Evolutionary conservation across 306 rosid genomes (phyloP).

Genomic region (Begonia fuchsioides): DNA sequence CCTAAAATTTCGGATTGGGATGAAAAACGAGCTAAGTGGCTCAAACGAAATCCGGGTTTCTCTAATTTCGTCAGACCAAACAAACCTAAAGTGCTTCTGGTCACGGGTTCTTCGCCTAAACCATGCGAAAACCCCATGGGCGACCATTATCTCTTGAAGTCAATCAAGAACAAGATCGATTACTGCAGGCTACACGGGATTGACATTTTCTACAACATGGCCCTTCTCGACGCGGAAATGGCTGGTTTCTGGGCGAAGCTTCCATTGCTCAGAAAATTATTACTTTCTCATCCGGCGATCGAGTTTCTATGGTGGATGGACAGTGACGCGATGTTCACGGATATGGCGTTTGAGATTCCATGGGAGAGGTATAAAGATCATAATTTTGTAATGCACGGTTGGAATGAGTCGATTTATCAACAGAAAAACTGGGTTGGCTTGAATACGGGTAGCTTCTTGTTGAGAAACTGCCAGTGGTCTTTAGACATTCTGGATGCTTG

Average conservation of each 20-base stretch:
- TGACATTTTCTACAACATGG: conserved; percentile 66
- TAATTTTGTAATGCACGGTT: conserved; percentile 86
- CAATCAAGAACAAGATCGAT: conserved; percentile 73
- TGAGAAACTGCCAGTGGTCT: no score
- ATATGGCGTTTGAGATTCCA: no score
- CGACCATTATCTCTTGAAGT: conserved; percentile 59
- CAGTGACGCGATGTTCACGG: no score
- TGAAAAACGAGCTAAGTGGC: conserved; percentile 46
- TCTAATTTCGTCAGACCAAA: conserved; percentile 45
- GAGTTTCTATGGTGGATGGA: no score
- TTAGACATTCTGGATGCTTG: no score
- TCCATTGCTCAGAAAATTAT: no score
- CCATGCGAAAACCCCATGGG: no score
- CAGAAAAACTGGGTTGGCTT: conserved; percentile 70
- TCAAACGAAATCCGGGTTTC: conserved; percentile 31
- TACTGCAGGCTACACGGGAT: conserved; percentile 72
- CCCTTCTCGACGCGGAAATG: no score
- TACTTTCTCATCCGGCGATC: no score
- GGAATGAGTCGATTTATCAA: conserved; percentile 75
- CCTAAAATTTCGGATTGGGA: conserved; percentile 62
- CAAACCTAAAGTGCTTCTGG: conserved; percentile 68
- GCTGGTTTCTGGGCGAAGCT: no score
- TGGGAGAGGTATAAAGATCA: no score
- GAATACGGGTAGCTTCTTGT: no score
- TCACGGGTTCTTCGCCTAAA: conserved; percentile 79